Conservation (phyloP, 192 early-diverging fungal species). For the Ramicandelaber brevisporus region DNA sequence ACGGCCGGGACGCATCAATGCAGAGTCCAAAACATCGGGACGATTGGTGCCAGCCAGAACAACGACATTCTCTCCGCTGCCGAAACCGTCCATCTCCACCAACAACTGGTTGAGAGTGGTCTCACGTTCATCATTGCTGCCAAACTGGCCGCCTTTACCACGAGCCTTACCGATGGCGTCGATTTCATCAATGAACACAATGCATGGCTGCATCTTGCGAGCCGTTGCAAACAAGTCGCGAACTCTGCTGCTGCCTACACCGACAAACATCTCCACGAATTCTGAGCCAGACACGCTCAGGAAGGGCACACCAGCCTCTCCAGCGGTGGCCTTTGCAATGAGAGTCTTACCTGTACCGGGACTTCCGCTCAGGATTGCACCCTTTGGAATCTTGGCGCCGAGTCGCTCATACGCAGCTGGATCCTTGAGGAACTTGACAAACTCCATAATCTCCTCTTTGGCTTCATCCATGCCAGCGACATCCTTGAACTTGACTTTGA, state of each 20-base stretch:
- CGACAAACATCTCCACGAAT: slow-evolving; percentile 99
- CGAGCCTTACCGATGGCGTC: slow-evolving; percentile 98
- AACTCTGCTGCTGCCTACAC: slow-evolving; percentile 79
- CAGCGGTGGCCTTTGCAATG: slow-evolving; percentile 95
- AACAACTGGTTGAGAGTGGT: slow-evolving; percentile 89
- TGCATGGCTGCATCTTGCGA: slow-evolving; percentile 93
- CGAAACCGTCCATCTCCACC: slow-evolving; percentile 99
- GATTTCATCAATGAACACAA: slow-evolving; percentile 99
- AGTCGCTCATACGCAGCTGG: slow-evolving; percentile 72
- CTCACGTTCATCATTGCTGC: slow-evolving; percentile 96
- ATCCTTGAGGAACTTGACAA: slow-evolving; percentile 97
- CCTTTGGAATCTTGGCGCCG: slow-evolving; percentile 97
- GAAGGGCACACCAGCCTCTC: slow-evolving; percentile 95
- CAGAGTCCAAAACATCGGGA: slow-evolving; percentile 88
- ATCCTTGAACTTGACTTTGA: slow-evolving; percentile 96
- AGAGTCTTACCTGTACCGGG: slow-evolving; percentile 98
- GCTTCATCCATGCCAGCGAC: slow-evolving; percentile 98
- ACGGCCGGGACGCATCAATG: slow-evolving; percentile 86
- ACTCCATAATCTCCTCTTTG: slow-evolving; percentile 99
- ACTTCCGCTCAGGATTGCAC: slow-evolving; percentile 80
- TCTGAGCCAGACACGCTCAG: slow-evolving; percentile 96
- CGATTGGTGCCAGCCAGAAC: slow-evolving; percentile 95
- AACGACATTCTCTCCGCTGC: slow-evolving; percentile 37
- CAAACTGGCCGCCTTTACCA: slow-evolving; percentile 57
- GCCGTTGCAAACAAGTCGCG: slow-evolving; percentile 92